Base-by-base conservation (phyloP, 352 stramenopile species). In the Elongisporangium anandrum region DNA sequence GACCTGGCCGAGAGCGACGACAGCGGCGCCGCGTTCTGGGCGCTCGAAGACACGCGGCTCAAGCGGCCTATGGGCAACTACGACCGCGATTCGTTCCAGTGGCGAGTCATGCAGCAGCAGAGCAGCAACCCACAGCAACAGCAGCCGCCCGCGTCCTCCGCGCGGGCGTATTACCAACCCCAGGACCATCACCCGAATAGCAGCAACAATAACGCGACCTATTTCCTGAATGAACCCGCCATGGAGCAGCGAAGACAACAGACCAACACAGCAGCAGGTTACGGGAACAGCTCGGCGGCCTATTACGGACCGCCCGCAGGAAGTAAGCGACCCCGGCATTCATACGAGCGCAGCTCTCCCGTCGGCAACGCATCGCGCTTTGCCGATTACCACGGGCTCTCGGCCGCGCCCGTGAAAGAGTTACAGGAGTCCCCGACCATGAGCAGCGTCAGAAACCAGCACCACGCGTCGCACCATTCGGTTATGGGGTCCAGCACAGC, bases 21-120 rank as follows among this genome's bases (percentile, higher is more conserved):
- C 49, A 20, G 49, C 52, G 45, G n/a, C 55, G 48, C 47, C 48
- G 47, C 26, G 54, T 65, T 65, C 60, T 41, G 29, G 29, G 29
- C 29, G 29, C 4, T 41, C 29, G 29, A 41, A 41, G 29, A 41
- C 29, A 41, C 29, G 9, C 29, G 29, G 4, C 9, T 8, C 29
- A 41, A 41, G 29, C 29, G 29, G 29, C 29, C 56, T 16, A 87
- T 89, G 77, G 80, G 75, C 48, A 83, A 79, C 34, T 87, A 79
- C 71, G 77, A 90, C 61, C 75, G 76, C 38, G 59, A 79, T 22
- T 60, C 29, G 29, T 41, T 68, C n/a, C 65, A 76, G 48, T 70
- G 79, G 70, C 68, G 73, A 57, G 61, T 69, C 50, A 79, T 88
- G 73, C 76, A 75, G 58, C 65, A 80, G 63, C 60, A 75, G 49